Base-by-base conservation (phyloP, 2,329 filamentous ascomycete species). In the Didymella arachidicola region DNA sequence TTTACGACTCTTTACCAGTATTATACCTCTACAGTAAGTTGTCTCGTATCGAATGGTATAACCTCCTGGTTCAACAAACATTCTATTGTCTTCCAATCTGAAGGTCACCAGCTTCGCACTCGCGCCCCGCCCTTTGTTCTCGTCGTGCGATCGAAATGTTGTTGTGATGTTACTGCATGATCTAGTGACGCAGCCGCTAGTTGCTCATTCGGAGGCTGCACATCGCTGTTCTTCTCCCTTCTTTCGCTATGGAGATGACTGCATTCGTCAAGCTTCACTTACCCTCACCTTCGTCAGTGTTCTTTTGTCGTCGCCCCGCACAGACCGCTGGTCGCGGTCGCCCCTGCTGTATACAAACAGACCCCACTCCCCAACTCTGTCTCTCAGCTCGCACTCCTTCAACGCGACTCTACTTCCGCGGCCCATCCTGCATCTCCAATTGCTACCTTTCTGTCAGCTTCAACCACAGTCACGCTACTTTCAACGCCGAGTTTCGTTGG, bases 1-100 rank as follows among this genome's bases (percentile, higher is more conserved):
- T 51, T 60, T 48, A 60, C n/a, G 57, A 53, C 38, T 32, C 42
- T 36, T 52, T 60, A 48, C n/a, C 43, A 56, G 50, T 47, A 59
- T 60, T 47, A 53, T 60, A 56, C 57, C 53, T 60, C 38, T 52
- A 60, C 53, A 59, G 56, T 46, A 46, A 18, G n/a, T 16, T 51
- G 34, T 53, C 50, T 50, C 41, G 47, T 53, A 34, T 26, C 50
- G 27, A 54, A 50, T 45, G 25, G 34, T n/a, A 59, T 22, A 26
- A 30, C 18, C 16, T 39, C 42, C 18, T 30, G 14, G 30, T 49
- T 29, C 36, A 45, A 45, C 43, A 12, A 29, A 10, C 4, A 7
- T 8, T 38, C 34, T 16, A 26, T 26, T 4, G 10, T 43, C 22
- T 30, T 50, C 26, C 36, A 18, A 18, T 47, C 10, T 30, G 10